Percentiles rank a stretch among this genome's conserved stretches.
Conservation (phyloP, 2,329 filamentous ascomycete species). For the Niveomyces coronatus region DNA sequence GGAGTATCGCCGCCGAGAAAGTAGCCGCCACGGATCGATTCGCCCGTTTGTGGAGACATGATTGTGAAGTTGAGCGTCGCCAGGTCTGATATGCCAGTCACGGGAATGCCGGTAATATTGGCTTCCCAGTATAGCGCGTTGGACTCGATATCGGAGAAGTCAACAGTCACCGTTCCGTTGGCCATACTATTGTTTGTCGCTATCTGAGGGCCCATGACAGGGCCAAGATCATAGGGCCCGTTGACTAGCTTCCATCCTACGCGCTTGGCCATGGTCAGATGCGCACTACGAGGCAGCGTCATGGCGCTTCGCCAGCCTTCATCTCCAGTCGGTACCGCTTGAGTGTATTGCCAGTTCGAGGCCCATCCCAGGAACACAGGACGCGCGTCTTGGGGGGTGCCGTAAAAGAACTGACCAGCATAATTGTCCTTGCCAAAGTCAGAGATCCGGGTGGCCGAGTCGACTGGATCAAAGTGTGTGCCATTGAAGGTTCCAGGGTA, state of each 20-base stretch:
- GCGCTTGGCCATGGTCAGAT: slow-evolving; percentile 39
- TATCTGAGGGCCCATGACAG: slow-evolving; percentile 35
- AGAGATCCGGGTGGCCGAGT: slow-evolving; percentile 18
- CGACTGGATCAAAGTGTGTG: slow-evolving; percentile 41
- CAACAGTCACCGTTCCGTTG: slow-evolving; percentile 37
- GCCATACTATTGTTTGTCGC: slow-evolving; percentile 31
- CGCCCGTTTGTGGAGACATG: slow-evolving; percentile 15
- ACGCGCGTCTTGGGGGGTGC: slow-evolving; percentile 14
- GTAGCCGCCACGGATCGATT: slow-evolving; percentile 18
- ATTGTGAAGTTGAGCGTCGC: slow-evolving; percentile 22
- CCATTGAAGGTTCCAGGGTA: slow-evolving; percentile 52
- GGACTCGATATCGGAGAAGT: slow-evolving; percentile 39
- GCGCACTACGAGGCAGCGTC: slow-evolving; percentile 34
- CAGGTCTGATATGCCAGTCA: slow-evolving; percentile 10
- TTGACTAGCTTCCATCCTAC: slow-evolving; percentile 42
- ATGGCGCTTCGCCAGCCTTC: slow-evolving; percentile 24
- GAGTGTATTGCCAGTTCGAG: slow-evolving; percentile 25
- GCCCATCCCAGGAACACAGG: slow-evolving; percentile 26
- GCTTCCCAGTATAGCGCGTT: slow-evolving; percentile 44
- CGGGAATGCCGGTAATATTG: slow-evolving; percentile 33
- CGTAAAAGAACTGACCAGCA: slow-evolving; percentile 25
- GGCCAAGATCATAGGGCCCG: slow-evolving; percentile 36
- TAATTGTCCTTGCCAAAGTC: slow-evolving; percentile 29
- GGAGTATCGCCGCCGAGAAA: slow-evolving; percentile 18
- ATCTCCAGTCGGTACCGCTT: slow-evolving; percentile 19